Percentiles rank a stretch among this genome's conserved stretches.
Evolutionary conservation across 768 basidiomycete species (phyloP).

Genomic region (Cyathus striatus): DNA sequence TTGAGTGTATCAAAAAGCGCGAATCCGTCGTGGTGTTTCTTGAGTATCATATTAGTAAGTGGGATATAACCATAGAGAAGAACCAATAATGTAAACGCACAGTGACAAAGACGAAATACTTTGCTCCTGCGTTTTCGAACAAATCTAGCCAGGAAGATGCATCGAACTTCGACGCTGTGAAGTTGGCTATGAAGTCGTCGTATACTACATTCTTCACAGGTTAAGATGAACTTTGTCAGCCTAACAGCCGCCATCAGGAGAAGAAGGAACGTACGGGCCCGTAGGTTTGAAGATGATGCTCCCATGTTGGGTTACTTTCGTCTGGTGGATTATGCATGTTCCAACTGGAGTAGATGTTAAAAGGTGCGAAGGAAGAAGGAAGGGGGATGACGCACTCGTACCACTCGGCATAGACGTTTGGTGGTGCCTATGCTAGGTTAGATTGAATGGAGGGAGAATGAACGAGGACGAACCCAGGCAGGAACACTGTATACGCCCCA

Average conservation of each 20-base stretch:
- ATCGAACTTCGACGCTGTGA: conserved; percentile 48
- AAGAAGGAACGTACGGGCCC: conserved; percentile 24
- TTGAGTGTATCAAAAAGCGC: conserved; percentile 50
- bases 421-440: conserved; percentile 25
- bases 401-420: conserved; percentile 46
- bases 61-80: too few relatives aligned
- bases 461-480: conserved; percentile 26
- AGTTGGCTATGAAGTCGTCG: conserved; percentile 54
- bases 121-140: conserved; percentile 52
- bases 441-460: background rate
- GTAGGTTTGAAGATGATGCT: conserved; percentile 43
- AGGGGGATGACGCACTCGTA: conserved; percentile 36
- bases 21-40: conserved; percentile 65
- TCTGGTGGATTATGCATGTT: conserved; percentile 29
- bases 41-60: too few relatives aligned
- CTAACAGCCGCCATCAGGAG: background rate
- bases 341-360: conserved; percentile 21
- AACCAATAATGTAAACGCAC: conserved; percentile 22
- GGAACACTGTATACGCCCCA: conserved; percentile 46
- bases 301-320: conserved; percentile 35
- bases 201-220: conserved; percentile 37
- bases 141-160: conserved; percentile 51
- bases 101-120: conserved; percentile 56
- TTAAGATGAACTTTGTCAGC: conserved; percentile 11
- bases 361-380: background rate